A percentile compares a stretch with the other conserved stretches of the same genome.
phyloP scores from a whole-genome alignment of 1,284 basidiomycete species.

The Inonotus obliquus region DNA sequence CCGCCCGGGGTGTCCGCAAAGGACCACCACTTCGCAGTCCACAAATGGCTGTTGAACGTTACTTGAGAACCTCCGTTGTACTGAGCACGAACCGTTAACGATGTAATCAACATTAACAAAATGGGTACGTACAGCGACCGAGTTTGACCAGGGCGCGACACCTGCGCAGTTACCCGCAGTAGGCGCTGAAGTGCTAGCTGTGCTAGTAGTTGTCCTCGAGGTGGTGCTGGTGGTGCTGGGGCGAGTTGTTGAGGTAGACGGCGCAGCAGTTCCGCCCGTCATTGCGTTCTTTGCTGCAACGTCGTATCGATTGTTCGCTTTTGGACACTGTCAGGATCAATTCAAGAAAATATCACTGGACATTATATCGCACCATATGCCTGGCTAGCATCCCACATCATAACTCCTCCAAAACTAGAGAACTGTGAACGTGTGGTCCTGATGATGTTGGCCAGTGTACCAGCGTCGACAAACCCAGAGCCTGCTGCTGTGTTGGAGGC shows the following conservation, averaged over 20 bases:
- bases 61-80: slow-evolving; percentile 15
- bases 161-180: slow-evolving; percentile 39
- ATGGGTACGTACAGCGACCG: slow-evolving; percentile 36
- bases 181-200: slow-evolving; percentile 27
- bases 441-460: slow-evolving; percentile 41
- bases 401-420: slow-evolving; percentile 64
- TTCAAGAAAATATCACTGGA: background rate
- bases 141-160: slow-evolving; percentile 42
- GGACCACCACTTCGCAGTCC: slow-evolving; percentile 58
- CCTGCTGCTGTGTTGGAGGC: slow-evolving; percentile 45
- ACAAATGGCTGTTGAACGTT: slow-evolving; percentile 34
- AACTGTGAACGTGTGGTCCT: slow-evolving; percentile 41
- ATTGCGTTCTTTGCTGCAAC: slow-evolving; percentile 48
- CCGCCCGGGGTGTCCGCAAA: slow-evolving; percentile 50
- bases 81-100: background rate
- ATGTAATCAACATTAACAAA: background rate
- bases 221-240: slow-evolving; percentile 26
- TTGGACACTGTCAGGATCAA: slow-evolving; percentile 1
- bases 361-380: slow-evolving; percentile 41
- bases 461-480: slow-evolving; percentile 47
- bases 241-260: slow-evolving; percentile 22
- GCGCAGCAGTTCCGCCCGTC: slow-evolving; percentile 26
- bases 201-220: slow-evolving; percentile 19
- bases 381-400: slow-evolving; percentile 64
- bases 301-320: slow-evolving; percentile 51